phyloP scores from a whole-genome alignment of 176 grass and related monocot species.

The Thinopyrum elongatum region DNA sequence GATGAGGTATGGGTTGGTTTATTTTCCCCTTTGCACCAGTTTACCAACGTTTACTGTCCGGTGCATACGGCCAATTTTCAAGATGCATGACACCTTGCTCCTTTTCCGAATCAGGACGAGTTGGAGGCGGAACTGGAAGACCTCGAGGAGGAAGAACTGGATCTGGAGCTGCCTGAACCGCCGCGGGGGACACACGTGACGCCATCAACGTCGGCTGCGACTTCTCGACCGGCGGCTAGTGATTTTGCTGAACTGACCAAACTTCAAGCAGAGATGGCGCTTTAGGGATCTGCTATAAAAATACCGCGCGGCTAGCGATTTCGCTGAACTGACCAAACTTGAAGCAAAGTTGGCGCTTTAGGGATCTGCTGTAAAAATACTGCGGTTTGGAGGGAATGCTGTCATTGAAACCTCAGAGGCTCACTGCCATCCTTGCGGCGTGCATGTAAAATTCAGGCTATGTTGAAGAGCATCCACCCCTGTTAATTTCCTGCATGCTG shows the following conservation, averaged over 20 bases:
- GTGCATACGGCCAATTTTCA: background rate
- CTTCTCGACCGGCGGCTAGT: slow-evolving; percentile 15
- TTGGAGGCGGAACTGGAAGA: slow-evolving; percentile 67
- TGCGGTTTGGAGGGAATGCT: background rate
- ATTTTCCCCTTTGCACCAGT: background rate
- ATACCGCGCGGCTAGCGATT: slow-evolving; percentile 11
- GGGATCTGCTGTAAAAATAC: background rate
- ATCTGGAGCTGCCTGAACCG: slow-evolving; percentile 45
- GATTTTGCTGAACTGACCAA: slow-evolving; percentile 40
- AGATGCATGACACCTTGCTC: background rate
- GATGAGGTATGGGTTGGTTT: slow-evolving; percentile 45
- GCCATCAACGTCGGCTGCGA: background rate
- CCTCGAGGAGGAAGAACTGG: slow-evolving; percentile 49
- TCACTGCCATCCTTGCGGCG: background rate
- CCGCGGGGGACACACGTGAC: background rate
- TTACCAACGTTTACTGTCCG: background rate
- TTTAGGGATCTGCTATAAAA: slow-evolving; percentile 17
- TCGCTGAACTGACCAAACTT: slow-evolving; percentile 43
- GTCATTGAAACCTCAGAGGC: background rate
- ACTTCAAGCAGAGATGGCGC: slow-evolving; percentile 60
- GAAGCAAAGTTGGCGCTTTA: slow-evolving; percentile 57
- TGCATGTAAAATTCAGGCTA: slow-evolving; percentile 1
- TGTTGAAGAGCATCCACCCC: background rate
- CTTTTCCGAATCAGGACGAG: slow-evolving; percentile 42
- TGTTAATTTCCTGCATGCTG: background rate